Conservation (phyloP, 148 eudicot genomes). For the Euryodendron excelsum region DNA sequence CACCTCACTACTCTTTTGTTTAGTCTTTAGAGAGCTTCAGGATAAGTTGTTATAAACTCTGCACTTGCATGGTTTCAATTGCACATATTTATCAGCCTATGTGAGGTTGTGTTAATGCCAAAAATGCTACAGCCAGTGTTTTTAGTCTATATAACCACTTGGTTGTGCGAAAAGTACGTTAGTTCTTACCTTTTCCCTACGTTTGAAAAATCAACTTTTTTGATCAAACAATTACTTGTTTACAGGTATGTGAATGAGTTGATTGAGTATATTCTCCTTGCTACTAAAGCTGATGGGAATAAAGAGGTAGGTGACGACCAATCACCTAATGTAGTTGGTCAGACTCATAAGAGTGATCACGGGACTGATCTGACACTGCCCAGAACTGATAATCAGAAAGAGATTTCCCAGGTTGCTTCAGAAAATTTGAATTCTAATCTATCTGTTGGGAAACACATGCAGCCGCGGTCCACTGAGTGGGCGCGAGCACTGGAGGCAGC, state of each 20-base stretch:
- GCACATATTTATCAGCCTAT: neutral
- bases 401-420: conserved; percentile 33
- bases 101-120: neutral
- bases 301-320: conserved; percentile 48
- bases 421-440: conserved; percentile 29
- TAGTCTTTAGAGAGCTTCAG: neutral
- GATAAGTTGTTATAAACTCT: neutral
- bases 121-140: neutral
- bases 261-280: conserved; percentile 70
- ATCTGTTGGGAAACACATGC: conserved; percentile 39
- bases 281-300: conserved; percentile 42
- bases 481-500: conserved; percentile 84
- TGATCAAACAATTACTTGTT: conserved; percentile 9
- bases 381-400: conserved; percentile 26
- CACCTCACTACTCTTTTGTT: neutral
- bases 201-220: neutral
- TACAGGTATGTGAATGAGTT: conserved; percentile 85
- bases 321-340: conserved; percentile 37
- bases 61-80: neutral
- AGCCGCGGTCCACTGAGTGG: conserved; percentile 31
- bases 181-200: neutral
- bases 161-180: neutral
- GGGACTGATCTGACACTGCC: conserved; percentile 20
- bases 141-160: no score
- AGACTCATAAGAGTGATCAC: conserved; percentile 27